These are phyloP conservation scores for Colletotrichum tropicale DNA, from an alignment of 2,329 filamentous ascomycete genomes.

Conservation along the genomic window DNA sequence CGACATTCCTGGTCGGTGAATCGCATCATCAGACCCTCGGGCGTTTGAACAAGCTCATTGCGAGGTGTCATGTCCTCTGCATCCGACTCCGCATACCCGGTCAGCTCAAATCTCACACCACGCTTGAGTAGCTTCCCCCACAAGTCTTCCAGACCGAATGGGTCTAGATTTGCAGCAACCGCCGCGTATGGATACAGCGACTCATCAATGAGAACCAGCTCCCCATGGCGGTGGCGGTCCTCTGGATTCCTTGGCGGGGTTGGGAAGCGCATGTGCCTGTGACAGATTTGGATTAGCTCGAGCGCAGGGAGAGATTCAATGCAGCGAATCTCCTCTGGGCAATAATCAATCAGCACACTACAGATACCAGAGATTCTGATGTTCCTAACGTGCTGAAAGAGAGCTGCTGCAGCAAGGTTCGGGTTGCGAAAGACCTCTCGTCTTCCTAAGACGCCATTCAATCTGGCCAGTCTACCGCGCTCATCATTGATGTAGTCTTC, in stretches of 20 bases:
- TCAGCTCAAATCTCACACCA: not conserved
- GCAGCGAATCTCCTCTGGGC: not conserved
- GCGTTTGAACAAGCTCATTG: not conserved
- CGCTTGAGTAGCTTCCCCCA: not conserved
- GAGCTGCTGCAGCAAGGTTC: rapidly evolving
- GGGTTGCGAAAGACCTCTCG: not conserved
- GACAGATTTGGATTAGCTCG: not conserved
- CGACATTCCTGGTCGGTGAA: not conserved
- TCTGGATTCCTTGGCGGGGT: not conserved
- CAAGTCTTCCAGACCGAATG: not conserved
- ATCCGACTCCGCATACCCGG: rapidly evolving
- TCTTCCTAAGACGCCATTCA: rapidly evolving
- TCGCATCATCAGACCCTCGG: not conserved
- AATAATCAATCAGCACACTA: too few relatives aligned
- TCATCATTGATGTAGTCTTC: not conserved
- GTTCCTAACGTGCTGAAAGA: not conserved
- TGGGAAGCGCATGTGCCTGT: not conserved
- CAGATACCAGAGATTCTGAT: not conserved
- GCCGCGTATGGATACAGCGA: not conserved
- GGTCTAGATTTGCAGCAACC: rapidly evolving
- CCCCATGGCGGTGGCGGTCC: not conserved
- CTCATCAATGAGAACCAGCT: not conserved
- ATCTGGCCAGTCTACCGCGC: not conserved
- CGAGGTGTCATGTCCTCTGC: not conserved
- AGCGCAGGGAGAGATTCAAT: not conserved